Percentiles rank a stretch among this genome's conserved stretches.
Conservation (phyloP, 192 early-diverging fungal species). For the Mortierella alpina region DNA sequence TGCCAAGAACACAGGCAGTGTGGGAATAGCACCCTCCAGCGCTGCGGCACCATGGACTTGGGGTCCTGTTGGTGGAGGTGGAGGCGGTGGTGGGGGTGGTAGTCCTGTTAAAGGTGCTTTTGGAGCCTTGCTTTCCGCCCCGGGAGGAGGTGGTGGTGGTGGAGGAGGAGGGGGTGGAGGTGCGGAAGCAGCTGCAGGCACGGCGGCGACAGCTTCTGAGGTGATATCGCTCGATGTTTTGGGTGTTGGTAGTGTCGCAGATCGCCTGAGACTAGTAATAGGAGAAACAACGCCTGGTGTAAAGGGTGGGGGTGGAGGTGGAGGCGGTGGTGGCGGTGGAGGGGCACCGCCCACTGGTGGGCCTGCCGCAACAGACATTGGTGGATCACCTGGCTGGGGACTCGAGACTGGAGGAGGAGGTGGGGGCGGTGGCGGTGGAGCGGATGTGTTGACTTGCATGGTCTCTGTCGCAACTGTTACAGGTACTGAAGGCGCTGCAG, state of each 20-base stretch:
- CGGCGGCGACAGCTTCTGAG: neutral
- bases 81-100: constrained; percentile 13
- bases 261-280: constrained; percentile 29
- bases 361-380: no score
- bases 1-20: constrained; percentile 36
- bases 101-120: constrained; percentile 1
- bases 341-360: neutral
- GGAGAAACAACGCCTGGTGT: neutral
- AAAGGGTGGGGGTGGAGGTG: constrained; percentile 15
- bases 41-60: constrained; percentile 22
- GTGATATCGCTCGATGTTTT: constrained; percentile 3
- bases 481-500: neutral
- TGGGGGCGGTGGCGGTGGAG: constrained; percentile 37
- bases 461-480: neutral
- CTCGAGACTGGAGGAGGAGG: neutral
- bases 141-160: constrained; percentile 26
- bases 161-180: constrained; percentile 21
- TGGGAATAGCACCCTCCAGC: constrained; percentile 39
- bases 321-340: constrained; percentile 11
- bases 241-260: constrained; percentile 23
- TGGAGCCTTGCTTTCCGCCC: neutral
- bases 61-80: constrained; percentile 16
- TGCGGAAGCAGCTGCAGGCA: neutral
- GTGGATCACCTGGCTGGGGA: no score
- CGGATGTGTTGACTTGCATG: neutral